A percentile compares a stretch with the other conserved stretches of the same genome.
Evolutionary conservation across 371 early-diverging fungal genomes (phyloP).

Genomic region (Mucor sp.): DNA sequence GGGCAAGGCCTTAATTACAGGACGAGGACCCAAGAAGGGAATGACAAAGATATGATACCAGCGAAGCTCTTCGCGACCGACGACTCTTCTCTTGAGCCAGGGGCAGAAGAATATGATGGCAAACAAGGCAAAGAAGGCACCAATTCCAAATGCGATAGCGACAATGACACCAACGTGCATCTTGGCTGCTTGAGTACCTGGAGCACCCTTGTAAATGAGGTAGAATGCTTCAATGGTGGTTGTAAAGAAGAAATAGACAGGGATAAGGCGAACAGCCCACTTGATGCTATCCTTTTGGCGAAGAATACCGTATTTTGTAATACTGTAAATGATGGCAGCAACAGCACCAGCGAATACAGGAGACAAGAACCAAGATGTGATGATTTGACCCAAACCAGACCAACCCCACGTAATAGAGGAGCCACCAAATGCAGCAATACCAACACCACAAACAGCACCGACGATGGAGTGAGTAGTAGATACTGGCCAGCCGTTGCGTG

Average conservation of each 20-base stretch:
- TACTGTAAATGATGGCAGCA: constrained; percentile 63
- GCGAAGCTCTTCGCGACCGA: constrained; percentile 63
- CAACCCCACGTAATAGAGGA: constrained; percentile 71
- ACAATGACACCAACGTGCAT: constrained; percentile 52
- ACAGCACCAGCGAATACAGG: constrained; percentile 70
- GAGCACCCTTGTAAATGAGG: constrained; percentile 73
- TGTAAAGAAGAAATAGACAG: constrained; percentile 78
- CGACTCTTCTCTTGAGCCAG: constrained; percentile 65
- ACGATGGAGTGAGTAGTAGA: constrained; percentile 71
- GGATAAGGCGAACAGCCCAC: constrained; percentile 74
- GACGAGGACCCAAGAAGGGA: constrained; percentile 54
- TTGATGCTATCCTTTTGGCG: constrained; percentile 67
- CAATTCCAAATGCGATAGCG: constrained; percentile 66
- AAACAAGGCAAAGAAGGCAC: constrained; percentile 58
- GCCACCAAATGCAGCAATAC: constrained; percentile 75
- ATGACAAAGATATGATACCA: constrained; percentile 74
- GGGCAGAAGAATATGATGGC: constrained; percentile 64
- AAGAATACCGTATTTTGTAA: constrained; percentile 67
- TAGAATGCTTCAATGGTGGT: constrained; percentile 70
- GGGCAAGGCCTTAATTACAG: constrained; percentile 9
- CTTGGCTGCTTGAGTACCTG: constrained; percentile 45
- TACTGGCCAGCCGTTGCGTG: constrained; percentile 57
- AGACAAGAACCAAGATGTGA: constrained; percentile 79
- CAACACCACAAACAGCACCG: constrained; percentile 80
- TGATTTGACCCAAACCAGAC: constrained; percentile 71